Base-by-base conservation (phyloP, 257 asterid species). In the Salvia miltiorrhiza region DNA sequence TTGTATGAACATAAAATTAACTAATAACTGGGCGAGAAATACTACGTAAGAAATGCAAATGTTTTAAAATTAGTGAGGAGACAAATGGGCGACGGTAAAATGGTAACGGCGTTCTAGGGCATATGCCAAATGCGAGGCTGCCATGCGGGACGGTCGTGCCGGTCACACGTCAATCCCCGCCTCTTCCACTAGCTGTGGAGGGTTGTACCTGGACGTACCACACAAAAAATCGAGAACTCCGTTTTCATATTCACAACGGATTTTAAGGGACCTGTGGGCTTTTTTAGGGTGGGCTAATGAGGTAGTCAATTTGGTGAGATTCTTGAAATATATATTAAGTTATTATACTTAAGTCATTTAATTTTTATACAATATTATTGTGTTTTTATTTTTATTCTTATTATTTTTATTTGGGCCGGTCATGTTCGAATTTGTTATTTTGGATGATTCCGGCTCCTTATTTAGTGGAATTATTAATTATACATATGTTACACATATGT, bases 71-170 rank as follows among this genome's bases (percentile, higher is more conserved):
- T 40, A 20, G 2, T 57, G 63, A 67, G 69, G 5, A 40, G 70
- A 30, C 50, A 52, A 74, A 60, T 35, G 48, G 41, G 53, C 40
- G 49, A 59, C 48, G 65, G 47, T 0, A 4, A 20, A 12, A 33
- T 14, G 33, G 37, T 50, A 64, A 58, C 26, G 48, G 63, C 57
- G 74, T 77, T 61, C 40, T 17, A 30, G 62, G 57, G 56, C 63
- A 30, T 16, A 71, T 1, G 75, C 52, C 67, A 60, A 59, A 65
- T 65, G 71, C 11, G 23, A 71, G 54, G 71, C 26, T 30, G 63
- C 56, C 75, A 40, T 70, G 70, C 70, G 52, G 44, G 61, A 41
- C 19, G 33, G 41, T 10, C 73, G 78, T 78, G 78, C 54, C 73
- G 56, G n/a, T 69, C 79, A 73, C 79, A 63, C 70, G 64, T 61